A percentile compares a stretch with the other conserved stretches of the same genome.
These are phyloP conservation scores for Rubia peregrina DNA, from an alignment of 305 asterid genomes.

Conservation along the genomic window DNA sequence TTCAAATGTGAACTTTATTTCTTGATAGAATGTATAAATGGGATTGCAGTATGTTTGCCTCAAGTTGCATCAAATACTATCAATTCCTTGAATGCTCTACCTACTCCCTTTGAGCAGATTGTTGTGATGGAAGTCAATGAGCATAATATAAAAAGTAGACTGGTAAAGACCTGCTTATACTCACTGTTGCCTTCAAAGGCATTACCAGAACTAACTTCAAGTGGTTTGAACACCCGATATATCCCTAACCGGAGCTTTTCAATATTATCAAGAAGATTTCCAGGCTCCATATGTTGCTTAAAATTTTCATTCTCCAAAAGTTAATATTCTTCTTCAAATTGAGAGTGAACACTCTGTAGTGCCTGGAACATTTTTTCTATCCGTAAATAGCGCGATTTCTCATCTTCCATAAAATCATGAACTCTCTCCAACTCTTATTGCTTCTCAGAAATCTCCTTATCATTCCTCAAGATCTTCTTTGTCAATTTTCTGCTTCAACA, in stretches of 20 bases:
- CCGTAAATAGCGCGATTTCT: conserved; percentile 39
- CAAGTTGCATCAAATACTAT: too few species aligned
- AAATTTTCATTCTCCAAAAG: conserved; percentile 66
- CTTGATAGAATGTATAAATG: too few species aligned
- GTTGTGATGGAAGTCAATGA: too few species aligned
- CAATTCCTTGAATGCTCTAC: too few species aligned
- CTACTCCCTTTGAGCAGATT: too few species aligned
- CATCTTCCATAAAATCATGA: conserved; percentile 44
- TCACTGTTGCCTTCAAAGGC: conserved; percentile 38
- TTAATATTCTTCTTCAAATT: conserved; percentile 60
- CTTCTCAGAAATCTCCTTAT: conserved; percentile 61
- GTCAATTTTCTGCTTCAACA: conserved; percentile 67
- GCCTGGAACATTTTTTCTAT: conserved; percentile 58
- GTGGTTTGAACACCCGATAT: conserved; percentile 54
- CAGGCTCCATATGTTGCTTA: conserved; percentile 87
- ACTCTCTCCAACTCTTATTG: conserved; percentile 74
- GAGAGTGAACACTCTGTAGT: conserved; percentile 52
- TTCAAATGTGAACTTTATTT: neutral
- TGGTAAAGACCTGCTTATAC: conserved; percentile 36
- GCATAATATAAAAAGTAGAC: too few species aligned
- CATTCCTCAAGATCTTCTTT: conserved; percentile 55
- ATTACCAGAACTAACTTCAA: conserved; percentile 39
- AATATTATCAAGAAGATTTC: conserved; percentile 62
- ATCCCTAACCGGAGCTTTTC: conserved; percentile 65
- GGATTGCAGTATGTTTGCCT: too few species aligned